Evolutionary conservation across 805 yeast genomes (phyloP).

Genomic region (Zygotorulaspora danielsina): DNA sequence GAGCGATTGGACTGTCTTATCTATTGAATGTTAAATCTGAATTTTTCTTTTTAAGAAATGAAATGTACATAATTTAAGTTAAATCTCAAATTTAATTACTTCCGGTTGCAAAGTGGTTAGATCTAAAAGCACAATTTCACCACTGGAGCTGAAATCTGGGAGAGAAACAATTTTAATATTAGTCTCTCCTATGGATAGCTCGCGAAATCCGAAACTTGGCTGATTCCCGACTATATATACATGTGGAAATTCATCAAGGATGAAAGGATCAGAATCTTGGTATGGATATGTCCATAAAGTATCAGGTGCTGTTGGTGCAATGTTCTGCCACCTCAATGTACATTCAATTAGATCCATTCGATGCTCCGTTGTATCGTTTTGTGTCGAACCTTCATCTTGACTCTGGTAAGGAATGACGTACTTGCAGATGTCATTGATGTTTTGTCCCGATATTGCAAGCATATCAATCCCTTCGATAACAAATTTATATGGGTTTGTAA

Average conservation of each 20-base stretch:
- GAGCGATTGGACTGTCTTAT: background rate
- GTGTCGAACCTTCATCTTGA: constrained; percentile 25
- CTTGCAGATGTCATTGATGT: constrained; percentile 68
- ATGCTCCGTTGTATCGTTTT: constrained; percentile 24
- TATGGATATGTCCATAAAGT: constrained; percentile 89
- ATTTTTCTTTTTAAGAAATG: too few relatives aligned
- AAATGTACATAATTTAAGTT: constrained; percentile 4
- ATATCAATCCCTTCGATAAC: constrained; percentile 53
- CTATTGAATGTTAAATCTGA: too few relatives aligned
- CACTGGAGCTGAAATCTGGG: constrained; percentile 66
- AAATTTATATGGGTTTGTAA: constrained; percentile 74
- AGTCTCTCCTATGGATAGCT: constrained; percentile 37
- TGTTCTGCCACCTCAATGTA: constrained; percentile 76
- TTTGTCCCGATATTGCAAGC: constrained; percentile 81
- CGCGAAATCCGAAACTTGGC: constrained; percentile 49
- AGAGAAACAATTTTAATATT: constrained; percentile 56
- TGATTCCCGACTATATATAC: constrained; percentile 87
- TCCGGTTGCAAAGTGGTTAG: constrained; percentile 52
- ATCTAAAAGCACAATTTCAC: constrained; percentile 61
- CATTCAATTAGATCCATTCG: constrained; percentile 58
- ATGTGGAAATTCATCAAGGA: constrained; percentile 75
- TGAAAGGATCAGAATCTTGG: constrained; percentile 71
- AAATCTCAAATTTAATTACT: constrained; percentile 38
- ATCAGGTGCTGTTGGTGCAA: constrained; percentile 94
- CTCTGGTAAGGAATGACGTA: constrained; percentile 49